Evolutionary conservation across 441 rosid species (phyloP).

Genomic region (Arabidopsis lyrata): DNA sequence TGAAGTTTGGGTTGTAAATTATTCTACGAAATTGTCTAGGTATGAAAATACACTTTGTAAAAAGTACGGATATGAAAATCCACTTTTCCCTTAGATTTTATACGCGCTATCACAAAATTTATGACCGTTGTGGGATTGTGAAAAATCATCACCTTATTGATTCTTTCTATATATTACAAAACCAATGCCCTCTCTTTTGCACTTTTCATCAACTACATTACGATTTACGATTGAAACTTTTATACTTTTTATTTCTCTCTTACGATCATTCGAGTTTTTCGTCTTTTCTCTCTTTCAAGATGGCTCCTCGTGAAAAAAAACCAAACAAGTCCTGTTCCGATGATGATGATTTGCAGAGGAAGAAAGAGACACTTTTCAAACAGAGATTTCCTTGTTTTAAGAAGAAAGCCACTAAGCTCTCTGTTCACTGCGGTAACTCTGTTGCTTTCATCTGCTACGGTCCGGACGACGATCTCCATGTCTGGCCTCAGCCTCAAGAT

Average conservation of each 20-base stretch:
- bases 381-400: neutral
- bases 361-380: neutral
- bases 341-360: neutral
- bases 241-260: neutral
- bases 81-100: too few relatives aligned
- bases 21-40: too few relatives aligned
- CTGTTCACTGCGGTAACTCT: neutral
- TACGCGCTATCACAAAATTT: too few relatives aligned
- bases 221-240: neutral
- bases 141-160: too few relatives aligned
- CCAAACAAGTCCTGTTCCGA: neutral
- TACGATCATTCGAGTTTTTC: neutral
- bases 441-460: conserved; percentile 8
- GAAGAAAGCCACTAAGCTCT: conserved; percentile 21
- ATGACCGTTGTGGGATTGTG: too few relatives aligned
- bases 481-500: conserved; percentile 9
- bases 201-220: too few relatives aligned
- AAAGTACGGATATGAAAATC: too few relatives aligned
- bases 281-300: neutral
- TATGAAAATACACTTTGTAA: too few relatives aligned
- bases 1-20: too few relatives aligned
- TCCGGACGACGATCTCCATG: neutral
- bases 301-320: conserved; percentile 12
- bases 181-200: neutral
- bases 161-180: neutral